phyloP scores from a whole-genome alignment of 148 eudicot species.

The Fagopyrum esculentum region DNA sequence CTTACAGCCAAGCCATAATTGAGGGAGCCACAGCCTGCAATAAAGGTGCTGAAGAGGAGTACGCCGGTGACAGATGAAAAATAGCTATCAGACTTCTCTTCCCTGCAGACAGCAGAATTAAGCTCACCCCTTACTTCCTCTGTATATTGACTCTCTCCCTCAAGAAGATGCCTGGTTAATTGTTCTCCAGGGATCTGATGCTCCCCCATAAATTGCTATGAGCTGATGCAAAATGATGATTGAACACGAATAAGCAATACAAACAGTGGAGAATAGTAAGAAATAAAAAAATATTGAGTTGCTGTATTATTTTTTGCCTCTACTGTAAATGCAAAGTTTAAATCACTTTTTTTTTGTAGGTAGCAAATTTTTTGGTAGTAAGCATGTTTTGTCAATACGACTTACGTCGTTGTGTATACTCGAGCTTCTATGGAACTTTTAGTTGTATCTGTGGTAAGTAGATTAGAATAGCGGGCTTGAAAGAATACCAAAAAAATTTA shows the following conservation, averaged over 20 bases:
- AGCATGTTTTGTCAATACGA: no score
- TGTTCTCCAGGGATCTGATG: not conserved
- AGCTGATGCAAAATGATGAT: not conserved
- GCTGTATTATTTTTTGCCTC: no score
- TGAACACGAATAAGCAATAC: not conserved
- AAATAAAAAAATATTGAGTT: no score
- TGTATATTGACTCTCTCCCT: not conserved
- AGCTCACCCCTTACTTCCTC: slow-evolving; percentile 2
- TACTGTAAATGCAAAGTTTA: no score
- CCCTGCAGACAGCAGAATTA: not conserved
- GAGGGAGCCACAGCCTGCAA: slow-evolving; percentile 32
- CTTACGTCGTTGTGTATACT: no score
- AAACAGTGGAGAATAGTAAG: no score
- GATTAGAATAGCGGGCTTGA: no score
- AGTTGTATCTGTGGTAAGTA: no score
- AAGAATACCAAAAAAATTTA: no score
- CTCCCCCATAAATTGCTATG: slow-evolving; percentile 1
- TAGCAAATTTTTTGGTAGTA: no score
- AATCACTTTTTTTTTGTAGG: no score
- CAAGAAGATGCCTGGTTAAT: not conserved
- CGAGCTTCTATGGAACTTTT: no score
- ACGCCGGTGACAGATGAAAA: slow-evolving; percentile 20
- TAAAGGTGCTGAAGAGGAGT: slow-evolving; percentile 31
- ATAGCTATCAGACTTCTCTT: not conserved
- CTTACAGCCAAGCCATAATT: slow-evolving; percentile 34